Evolutionary conservation across 768 basidiomycete genomes (phyloP).

Genomic region (Boletus bicolor): DNA sequence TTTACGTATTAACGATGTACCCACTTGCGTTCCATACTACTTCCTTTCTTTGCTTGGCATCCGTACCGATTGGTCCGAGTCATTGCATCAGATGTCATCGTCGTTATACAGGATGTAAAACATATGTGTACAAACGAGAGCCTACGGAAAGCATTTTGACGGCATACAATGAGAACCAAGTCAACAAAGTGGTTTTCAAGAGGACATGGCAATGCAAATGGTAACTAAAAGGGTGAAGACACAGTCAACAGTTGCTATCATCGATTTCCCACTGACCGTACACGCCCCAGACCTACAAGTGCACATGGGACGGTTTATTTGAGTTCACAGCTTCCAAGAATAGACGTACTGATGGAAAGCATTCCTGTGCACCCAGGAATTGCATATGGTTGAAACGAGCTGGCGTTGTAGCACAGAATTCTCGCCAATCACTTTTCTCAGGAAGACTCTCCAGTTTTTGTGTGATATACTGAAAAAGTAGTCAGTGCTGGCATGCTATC

Average conservation of each 20-base stretch:
- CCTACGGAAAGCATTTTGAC: not conserved
- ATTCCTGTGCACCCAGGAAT: conserved; percentile 21
- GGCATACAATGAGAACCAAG: not conserved
- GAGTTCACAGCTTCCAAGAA: not conserved
- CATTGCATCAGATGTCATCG: not conserved
- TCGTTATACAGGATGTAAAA: not conserved
- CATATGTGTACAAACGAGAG: not conserved
- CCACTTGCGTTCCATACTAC: not conserved
- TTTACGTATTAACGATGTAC: conserved; percentile 40
- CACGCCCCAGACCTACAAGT: conserved; percentile 15
- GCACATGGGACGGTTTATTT: not conserved
- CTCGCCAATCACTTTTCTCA: conserved; percentile 25
- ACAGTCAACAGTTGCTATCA: conserved; percentile 15
- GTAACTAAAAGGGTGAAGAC: not conserved
- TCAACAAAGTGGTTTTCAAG: not conserved
- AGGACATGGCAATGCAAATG: not conserved
- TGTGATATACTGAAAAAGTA: conserved; percentile 21
- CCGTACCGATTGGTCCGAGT: not conserved
- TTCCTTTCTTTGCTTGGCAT: not conserved
- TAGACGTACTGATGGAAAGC: conserved; percentile 13
- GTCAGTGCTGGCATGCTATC: not conserved
- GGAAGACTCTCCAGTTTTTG: conserved; percentile 28
- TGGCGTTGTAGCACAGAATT: conserved; percentile 36
- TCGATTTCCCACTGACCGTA: conserved; percentile 30
- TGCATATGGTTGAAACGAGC: conserved; percentile 18